phyloP scores from a whole-genome alignment of 164 flowering plant genomes.

The Nelumbo lutea region DNA sequence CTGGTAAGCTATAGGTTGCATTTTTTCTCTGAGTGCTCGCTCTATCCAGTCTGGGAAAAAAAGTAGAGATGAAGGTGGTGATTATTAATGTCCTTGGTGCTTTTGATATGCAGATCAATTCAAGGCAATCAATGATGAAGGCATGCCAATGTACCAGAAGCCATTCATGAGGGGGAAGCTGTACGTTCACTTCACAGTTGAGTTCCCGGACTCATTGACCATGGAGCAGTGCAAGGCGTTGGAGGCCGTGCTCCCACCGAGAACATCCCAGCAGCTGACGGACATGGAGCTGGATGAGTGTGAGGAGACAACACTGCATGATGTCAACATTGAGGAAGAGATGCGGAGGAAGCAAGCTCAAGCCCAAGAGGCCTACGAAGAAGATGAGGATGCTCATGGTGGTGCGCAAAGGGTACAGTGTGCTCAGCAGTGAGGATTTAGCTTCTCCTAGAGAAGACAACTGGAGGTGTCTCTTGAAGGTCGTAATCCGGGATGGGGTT shows the following conservation, averaged over 20 bases:
- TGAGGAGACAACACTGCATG: background rate
- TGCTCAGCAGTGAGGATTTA: background rate
- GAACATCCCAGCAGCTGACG: background rate
- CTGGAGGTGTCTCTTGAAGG: background rate
- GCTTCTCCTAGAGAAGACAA: background rate
- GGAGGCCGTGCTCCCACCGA: background rate
- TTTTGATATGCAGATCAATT: background rate
- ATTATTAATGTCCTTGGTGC: background rate
- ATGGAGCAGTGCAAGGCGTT: background rate
- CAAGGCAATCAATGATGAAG: conserved; percentile 1
- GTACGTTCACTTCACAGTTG: background rate
- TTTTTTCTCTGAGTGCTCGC: too few species aligned
- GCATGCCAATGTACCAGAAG: background rate
- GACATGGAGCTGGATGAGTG: conserved; percentile 1
- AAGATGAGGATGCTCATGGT: background rate
- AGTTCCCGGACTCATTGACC: background rate
- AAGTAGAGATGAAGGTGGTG: too few species aligned
- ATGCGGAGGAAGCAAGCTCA: conserved; percentile 1
- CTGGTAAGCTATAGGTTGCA: background rate
- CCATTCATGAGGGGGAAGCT: background rate
- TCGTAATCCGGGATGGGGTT: too few species aligned
- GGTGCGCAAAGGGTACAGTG: background rate
- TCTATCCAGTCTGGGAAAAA: too few species aligned
- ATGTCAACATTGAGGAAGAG: conserved; percentile 1
- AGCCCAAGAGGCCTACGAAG: background rate